Evolutionary conservation across 495 filamentous ascomycete genomes (phyloP).

Genomic region (Aspergillus campestris): DNA sequence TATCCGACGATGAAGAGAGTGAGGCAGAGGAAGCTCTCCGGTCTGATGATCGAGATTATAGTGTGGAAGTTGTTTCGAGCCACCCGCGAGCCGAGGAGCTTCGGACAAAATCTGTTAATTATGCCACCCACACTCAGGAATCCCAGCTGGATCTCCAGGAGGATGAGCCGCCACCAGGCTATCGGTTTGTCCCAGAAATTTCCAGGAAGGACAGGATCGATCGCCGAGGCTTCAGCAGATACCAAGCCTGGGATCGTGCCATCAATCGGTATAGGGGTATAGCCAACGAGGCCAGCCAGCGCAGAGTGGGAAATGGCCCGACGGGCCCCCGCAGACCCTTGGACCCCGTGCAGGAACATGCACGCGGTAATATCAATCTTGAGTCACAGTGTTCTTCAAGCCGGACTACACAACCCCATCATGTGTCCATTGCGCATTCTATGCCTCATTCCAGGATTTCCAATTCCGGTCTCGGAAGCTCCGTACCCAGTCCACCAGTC

Average conservation of each 20-base stretch:
- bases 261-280: constrained; percentile 30
- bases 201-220: constrained; percentile 26
- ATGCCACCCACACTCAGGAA: constrained; percentile 11
- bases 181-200: constrained; percentile 21
- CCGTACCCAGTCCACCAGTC: constrained; percentile 1
- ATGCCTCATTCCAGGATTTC: constrained; percentile 9
- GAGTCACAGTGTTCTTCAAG: constrained; percentile 7
- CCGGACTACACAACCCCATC: constrained; percentile 5
- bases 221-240: constrained; percentile 41
- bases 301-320: constrained; percentile 1
- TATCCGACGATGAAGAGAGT: constrained; percentile 70
- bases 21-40: constrained; percentile 34
- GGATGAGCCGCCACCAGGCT: constrained; percentile 30
- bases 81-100: constrained; percentile 26
- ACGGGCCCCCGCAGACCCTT: constrained; percentile 14
- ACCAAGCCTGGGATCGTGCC: constrained; percentile 41
- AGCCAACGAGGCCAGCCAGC: constrained; percentile 12
- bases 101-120: constrained; percentile 21
- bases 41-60: constrained; percentile 20
- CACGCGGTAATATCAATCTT: constrained; percentile 10
- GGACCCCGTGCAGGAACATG: constrained; percentile 13
- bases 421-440: constrained; percentile 10
- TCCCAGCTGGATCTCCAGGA: constrained; percentile 23
- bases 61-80: constrained; percentile 34
- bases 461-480: constrained; percentile 6